A percentile compares a stretch with the other conserved stretches of the same genome.
These are phyloP conservation scores for Manihot esculenta DNA, from an alignment of 441 rosid species.

Conservation along the genomic window DNA sequence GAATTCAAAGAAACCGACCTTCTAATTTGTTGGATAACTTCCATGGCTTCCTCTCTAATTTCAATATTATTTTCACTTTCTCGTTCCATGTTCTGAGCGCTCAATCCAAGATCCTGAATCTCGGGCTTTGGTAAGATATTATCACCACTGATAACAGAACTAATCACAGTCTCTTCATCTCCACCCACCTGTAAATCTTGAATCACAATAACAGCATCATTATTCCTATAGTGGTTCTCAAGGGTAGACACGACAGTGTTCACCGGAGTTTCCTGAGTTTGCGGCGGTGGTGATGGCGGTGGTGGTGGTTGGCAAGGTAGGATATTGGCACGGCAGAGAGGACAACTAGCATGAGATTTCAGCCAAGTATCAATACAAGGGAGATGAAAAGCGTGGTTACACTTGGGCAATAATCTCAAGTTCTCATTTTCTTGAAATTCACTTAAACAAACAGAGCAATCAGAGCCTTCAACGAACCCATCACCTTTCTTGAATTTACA, in stretches of 20 bases:
- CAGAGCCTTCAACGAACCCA: slow-evolving; percentile 53
- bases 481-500: slow-evolving; percentile 52
- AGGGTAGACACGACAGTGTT: slow-evolving; percentile 4
- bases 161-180: slow-evolving; percentile 22
- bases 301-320: neutral
- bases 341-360: slow-evolving; percentile 77
- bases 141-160: neutral
- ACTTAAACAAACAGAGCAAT: slow-evolving; percentile 72
- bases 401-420: slow-evolving; percentile 63
- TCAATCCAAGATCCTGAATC: neutral
- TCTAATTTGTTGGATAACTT: slow-evolving; percentile 26
- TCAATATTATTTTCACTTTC: slow-evolving; percentile 4
- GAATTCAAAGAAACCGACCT: slow-evolving; percentile 59
- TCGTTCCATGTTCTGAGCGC: neutral
- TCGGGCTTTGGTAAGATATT: slow-evolving; percentile 23
- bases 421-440: slow-evolving; percentile 76
- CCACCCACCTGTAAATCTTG: slow-evolving; percentile 30
- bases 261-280: slow-evolving; percentile 2
- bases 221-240: slow-evolving; percentile 20
- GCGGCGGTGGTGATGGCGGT: neutral
- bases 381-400: slow-evolving; percentile 82
- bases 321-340: slow-evolving; percentile 68
- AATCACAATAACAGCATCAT: slow-evolving; percentile 36
- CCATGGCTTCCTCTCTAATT: slow-evolving; percentile 6
- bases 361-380: slow-evolving; percentile 89